phyloP scores from a whole-genome alignment of 2,329 filamentous ascomycete species.

The Trichoderma breve region DNA sequence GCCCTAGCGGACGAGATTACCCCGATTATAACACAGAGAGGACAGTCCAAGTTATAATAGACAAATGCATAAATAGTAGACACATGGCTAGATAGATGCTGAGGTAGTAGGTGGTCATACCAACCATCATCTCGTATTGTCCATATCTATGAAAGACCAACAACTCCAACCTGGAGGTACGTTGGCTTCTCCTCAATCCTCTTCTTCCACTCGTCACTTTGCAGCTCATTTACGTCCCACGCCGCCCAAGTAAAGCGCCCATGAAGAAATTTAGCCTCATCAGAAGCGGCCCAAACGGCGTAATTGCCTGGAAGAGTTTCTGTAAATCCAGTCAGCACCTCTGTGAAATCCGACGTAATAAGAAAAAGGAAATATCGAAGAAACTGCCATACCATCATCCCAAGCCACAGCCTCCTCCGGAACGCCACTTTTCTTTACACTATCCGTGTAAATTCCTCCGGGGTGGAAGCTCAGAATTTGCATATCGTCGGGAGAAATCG shows the following conservation, averaged over 20 bases:
- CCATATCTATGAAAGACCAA: neutral
- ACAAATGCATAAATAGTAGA: too few relatives aligned
- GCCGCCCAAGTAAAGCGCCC: conserved; percentile 39
- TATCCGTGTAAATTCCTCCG: conserved; percentile 34
- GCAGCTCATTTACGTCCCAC: conserved; percentile 40
- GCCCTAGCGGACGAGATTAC: neutral
- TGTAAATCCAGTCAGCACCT: neutral
- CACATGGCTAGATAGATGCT: neutral
- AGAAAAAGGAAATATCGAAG: fast-evolving
- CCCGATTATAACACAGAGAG: neutral
- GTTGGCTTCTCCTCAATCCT: conserved; percentile 17
- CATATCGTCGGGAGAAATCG: conserved; percentile 32
- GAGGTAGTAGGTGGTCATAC: too few relatives aligned
- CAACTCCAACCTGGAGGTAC: conserved; percentile 15
- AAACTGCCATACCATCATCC: conserved; percentile 1
- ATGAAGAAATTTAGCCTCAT: conserved; percentile 40
- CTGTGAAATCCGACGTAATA: neutral
- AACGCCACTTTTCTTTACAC: conserved; percentile 22
- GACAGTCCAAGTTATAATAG: neutral
- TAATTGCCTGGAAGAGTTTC: conserved; percentile 29
- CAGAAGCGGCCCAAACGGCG: conserved; percentile 39
- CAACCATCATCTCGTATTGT: too few relatives aligned
- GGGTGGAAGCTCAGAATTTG: conserved; percentile 41
- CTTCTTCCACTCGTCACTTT: conserved; percentile 1
- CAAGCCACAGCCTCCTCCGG: neutral